A percentile compares a stretch with the other conserved stretches of the same genome.
These are phyloP conservation scores for Tetradesmus lagerheimii DNA, from an alignment of 139 green algal species.

Conservation along the genomic window DNA sequence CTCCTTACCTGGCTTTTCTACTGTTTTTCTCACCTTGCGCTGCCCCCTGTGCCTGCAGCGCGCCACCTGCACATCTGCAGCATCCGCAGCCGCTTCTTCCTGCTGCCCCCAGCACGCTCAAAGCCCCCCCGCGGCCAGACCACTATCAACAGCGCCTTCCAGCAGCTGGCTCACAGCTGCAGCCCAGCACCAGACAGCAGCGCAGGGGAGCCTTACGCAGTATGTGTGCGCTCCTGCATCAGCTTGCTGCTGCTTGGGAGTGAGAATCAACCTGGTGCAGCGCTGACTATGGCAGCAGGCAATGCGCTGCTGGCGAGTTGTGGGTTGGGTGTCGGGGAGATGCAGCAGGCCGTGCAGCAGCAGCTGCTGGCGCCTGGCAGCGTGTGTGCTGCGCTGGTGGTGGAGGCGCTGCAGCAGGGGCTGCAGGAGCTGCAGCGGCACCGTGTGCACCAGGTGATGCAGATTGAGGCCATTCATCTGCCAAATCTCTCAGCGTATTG, in stretches of 20 bases:
- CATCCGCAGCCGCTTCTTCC: slow-evolving; percentile 29
- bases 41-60: neutral
- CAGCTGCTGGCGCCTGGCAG: slow-evolving; percentile 31
- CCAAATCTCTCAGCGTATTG: no score
- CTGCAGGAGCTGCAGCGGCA: slow-evolving; percentile 25
- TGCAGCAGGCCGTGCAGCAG: slow-evolving; percentile 30
- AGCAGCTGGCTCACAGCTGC: neutral
- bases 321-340: slow-evolving; percentile 5
- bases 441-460: slow-evolving; percentile 3
- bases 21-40: no score
- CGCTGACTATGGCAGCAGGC: neutral
- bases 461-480: no score
- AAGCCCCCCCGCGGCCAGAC: neutral
- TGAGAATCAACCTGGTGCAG: neutral
- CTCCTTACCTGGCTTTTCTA: no score
- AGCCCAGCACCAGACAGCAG: slow-evolving; percentile 7
- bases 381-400: neutral
- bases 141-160: neutral
- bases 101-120: neutral
- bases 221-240: slow-evolving; percentile 7
- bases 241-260: slow-evolving; percentile 32
- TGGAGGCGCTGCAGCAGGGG: slow-evolving; percentile 12
- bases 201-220: neutral
- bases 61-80: slow-evolving; percentile 41
- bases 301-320: slow-evolving; percentile 25